phyloP scores from a whole-genome alignment of 1,139 yeast genomes.

The Blastobotrys indianensis region DNA sequence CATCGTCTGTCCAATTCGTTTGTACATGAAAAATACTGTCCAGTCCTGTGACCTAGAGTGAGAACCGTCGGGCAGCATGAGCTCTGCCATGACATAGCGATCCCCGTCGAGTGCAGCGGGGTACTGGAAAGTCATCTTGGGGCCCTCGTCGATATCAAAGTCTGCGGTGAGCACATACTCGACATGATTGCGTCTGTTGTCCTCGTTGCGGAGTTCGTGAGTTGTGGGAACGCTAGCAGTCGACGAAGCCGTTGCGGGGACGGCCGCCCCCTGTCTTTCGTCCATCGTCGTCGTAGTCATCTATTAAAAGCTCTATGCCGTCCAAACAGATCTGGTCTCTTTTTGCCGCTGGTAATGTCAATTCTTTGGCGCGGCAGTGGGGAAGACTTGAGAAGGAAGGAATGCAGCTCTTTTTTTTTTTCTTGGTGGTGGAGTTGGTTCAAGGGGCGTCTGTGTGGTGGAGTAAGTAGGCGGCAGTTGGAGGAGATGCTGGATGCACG shows the following conservation, averaged over 20 bases:
- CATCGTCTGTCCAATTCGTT: conserved; percentile 26
- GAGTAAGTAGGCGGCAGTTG: background rate
- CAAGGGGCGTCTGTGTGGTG: background rate
- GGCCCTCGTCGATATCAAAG: conserved; percentile 61
- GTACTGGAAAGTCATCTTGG: conserved; percentile 47
- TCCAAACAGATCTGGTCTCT: background rate
- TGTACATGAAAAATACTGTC: conserved; percentile 50
- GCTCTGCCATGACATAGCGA: conserved; percentile 41
- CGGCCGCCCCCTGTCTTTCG: background rate
- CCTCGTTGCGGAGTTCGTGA: background rate
- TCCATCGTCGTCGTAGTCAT: background rate
- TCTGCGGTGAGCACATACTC: conserved; percentile 42
- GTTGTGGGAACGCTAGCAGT: background rate
- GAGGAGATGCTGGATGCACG: background rate
- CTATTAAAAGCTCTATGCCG: background rate
- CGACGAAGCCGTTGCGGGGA: background rate
- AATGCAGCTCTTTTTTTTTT: background rate
- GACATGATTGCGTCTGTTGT: conserved; percentile 22
- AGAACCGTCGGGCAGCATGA: conserved; percentile 62
- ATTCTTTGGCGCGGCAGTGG: background rate
- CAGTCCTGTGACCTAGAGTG: conserved; percentile 57
- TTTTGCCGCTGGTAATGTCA: background rate
- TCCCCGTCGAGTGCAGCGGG: conserved; percentile 48
- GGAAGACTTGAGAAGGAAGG: background rate
- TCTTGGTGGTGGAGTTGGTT: background rate